These are phyloP conservation scores for Candida arabinofermentans DNA, from an alignment of 805 yeast genomes.

Conservation along the genomic window DNA sequence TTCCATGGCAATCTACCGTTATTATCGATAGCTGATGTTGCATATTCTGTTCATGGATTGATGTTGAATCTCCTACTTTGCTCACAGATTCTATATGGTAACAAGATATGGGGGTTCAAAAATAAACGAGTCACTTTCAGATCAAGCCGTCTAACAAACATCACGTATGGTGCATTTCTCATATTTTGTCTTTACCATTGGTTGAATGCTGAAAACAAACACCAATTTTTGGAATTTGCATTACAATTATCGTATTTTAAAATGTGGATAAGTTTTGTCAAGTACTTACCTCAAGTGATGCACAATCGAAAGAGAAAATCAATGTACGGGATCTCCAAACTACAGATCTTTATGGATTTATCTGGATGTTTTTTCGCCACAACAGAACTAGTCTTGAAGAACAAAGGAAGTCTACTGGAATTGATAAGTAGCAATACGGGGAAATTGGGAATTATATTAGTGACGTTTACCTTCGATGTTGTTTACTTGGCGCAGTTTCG, in stretches of 20 bases:
- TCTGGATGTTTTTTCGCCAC: conserved; percentile 39
- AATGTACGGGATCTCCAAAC: conserved; percentile 42
- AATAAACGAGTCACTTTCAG: conserved; percentile 27
- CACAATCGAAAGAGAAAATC: conserved; percentile 39
- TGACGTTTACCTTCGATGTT: conserved; percentile 30
- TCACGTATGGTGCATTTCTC: conserved; percentile 9
- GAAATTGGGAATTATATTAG: conserved; percentile 38
- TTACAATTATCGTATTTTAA: conserved; percentile 41
- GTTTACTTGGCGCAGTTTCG: conserved; percentile 27
- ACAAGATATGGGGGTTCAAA: conserved; percentile 32
- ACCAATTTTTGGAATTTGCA: conserved; percentile 35
- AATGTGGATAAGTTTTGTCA: conserved; percentile 39
- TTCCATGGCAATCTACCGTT: conserved; percentile 37
- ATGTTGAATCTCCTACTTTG: conserved; percentile 35
- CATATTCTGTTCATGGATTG: conserved; percentile 46
- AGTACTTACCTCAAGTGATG: conserved; percentile 48
- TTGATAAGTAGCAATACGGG: conserved; percentile 38
- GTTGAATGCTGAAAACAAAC: conserved; percentile 4
- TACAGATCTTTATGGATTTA: conserved; percentile 38
- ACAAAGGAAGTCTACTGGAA: conserved; percentile 16
- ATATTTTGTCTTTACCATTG: conserved; percentile 15
- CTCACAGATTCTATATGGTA: conserved; percentile 36
- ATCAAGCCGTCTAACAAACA: conserved; percentile 18
- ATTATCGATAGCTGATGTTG: conserved; percentile 40
- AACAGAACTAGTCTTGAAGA: conserved; percentile 38